These are phyloP conservation scores for Brachypodium distachyon DNA, from an alignment of 202 grass and related monocot genomes.

Conservation along the genomic window DNA sequence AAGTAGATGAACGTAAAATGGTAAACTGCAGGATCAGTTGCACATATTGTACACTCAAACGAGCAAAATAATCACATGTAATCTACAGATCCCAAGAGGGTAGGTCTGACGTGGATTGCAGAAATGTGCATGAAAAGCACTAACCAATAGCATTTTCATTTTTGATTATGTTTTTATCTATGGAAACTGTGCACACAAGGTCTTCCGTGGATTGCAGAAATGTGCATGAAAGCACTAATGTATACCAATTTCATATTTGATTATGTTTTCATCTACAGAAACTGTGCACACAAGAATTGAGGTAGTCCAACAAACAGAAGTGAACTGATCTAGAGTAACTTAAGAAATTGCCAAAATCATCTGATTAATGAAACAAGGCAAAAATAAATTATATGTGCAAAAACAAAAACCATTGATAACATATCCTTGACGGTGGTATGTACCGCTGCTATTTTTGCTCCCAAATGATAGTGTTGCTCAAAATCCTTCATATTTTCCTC, in stretches of 20 bases:
- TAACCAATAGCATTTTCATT: background rate
- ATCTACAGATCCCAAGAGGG: background rate
- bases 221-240: too few relatives aligned
- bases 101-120: background rate
- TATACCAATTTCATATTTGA: too few relatives aligned
- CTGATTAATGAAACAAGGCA: background rate
- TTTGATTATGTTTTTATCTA: too few relatives aligned
- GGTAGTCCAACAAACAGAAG: background rate
- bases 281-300: background rate
- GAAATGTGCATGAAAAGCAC: background rate
- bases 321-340: background rate
- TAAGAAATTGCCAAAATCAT: background rate
- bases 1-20: background rate
- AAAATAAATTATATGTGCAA: background rate
- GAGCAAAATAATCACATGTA: background rate
- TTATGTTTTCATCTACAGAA: too few relatives aligned
- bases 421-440: background rate
- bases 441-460: constrained; percentile 39
- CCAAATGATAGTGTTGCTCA: constrained; percentile 41
- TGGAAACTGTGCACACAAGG: background rate
- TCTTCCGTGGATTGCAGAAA: too few relatives aligned
- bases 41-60: background rate
- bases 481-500: constrained; percentile 37
- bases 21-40: background rate
- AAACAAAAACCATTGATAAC: too few relatives aligned